These are phyloP conservation scores for Erucastrum elatum DNA, from an alignment of 345 rosid genomes.

Conservation along the genomic window DNA sequence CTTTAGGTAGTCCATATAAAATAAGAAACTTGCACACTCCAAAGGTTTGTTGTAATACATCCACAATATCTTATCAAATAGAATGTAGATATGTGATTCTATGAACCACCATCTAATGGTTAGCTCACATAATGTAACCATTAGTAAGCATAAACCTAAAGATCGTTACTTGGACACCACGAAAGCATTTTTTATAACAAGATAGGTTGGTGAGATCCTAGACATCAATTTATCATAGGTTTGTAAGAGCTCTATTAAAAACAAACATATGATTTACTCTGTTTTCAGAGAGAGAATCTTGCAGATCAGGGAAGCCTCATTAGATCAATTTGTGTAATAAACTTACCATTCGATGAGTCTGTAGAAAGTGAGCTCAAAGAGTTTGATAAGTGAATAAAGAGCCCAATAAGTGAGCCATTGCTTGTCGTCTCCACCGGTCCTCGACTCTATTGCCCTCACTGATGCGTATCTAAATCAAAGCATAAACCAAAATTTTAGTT, in stretches of 20 bases:
- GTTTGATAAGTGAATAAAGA: slow-evolving; percentile 72
- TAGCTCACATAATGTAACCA: not conserved
- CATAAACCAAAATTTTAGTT: not conserved
- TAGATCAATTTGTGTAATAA: not conserved
- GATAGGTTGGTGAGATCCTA: not conserved
- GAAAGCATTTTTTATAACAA: not conserved
- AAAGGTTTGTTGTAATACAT: not conserved
- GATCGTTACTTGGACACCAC: not conserved
- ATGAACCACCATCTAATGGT: not conserved
- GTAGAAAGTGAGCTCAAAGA: slow-evolving; percentile 75
- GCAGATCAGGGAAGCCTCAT: not conserved
- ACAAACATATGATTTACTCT: not conserved
- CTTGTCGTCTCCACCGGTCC: slow-evolving; percentile 57
- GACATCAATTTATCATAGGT: not conserved
- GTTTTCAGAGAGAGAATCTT: not conserved
- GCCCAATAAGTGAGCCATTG: slow-evolving; percentile 93
- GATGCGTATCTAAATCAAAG: slow-evolving; percentile 56
- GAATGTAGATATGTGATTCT: not conserved
- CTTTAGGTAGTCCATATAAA: not conserved
- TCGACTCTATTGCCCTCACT: slow-evolving; percentile 74
- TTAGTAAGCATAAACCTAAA: not conserved
- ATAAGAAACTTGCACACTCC: not conserved
- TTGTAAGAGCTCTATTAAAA: not conserved
- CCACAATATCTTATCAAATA: not conserved
- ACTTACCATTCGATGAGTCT: slow-evolving; percentile 56